These are phyloP conservation scores for Chytriomyces sp. DNA, from an alignment of 192 early-diverging fungal genomes.

Conservation along the genomic window DNA sequence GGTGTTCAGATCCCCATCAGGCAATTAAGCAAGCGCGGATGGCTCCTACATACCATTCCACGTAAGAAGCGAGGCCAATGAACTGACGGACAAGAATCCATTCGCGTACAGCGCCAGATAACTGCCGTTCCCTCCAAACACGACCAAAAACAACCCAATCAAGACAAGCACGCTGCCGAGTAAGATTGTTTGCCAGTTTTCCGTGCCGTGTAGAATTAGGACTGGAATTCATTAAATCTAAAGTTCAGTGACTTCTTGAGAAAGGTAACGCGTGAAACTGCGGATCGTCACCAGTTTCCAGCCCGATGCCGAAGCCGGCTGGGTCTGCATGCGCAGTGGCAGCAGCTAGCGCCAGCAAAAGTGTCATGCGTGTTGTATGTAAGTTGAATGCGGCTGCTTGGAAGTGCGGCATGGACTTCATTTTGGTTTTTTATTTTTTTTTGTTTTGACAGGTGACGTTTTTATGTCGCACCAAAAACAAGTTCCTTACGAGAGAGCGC, in stretches of 20 bases:
- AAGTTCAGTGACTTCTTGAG: neutral
- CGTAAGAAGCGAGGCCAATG: neutral
- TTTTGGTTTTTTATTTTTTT: neutral
- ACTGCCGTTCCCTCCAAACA: neutral
- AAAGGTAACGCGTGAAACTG: neutral
- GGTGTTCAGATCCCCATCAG: neutral
- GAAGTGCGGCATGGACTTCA: neutral
- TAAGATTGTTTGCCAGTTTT: constrained; percentile 17
- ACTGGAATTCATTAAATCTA: neutral
- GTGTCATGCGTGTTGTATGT: neutral
- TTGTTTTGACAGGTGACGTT: neutral
- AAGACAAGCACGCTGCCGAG: neutral
- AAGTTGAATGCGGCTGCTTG: neutral
- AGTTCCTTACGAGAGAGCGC: no score
- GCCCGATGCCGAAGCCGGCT: neutral
- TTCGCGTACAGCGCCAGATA: constrained; percentile 3
- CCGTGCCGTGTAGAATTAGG: neutral
- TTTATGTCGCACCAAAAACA: neutral
- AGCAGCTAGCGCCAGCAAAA: neutral
- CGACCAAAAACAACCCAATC: neutral
- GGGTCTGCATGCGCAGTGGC: neutral
- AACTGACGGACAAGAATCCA: neutral
- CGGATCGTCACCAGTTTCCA: neutral
- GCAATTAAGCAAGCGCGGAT: neutral
- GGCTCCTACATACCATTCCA: constrained; percentile 22